Conservation (phyloP, 2,329 filamentous ascomycete species). For the Cercospora sojina region DNA sequence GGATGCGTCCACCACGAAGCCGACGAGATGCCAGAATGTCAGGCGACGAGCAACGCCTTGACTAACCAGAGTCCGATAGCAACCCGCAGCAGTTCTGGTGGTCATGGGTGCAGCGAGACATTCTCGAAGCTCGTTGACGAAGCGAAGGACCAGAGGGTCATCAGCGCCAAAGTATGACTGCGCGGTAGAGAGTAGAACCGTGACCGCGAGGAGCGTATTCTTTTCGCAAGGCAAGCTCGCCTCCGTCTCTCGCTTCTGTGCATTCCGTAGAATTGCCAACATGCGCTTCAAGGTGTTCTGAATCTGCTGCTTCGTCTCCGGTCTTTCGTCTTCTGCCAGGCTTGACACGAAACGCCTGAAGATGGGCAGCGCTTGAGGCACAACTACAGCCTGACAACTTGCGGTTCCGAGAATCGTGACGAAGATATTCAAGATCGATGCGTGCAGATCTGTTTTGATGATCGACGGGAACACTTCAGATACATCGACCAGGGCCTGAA, state of each 20-base stretch:
- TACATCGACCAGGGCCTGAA: slow-evolving; percentile 88
- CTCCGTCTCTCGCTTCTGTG: slow-evolving; percentile 72
- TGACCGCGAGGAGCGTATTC: slow-evolving; percentile 84
- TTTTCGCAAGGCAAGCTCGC: slow-evolving; percentile 85
- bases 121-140: slow-evolving; percentile 78
- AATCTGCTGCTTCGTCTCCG: slow-evolving; percentile 65
- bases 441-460: slow-evolving; percentile 93
- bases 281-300: slow-evolving; percentile 81
- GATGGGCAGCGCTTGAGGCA: slow-evolving; percentile 85
- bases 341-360: slow-evolving; percentile 86
- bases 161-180: slow-evolving; percentile 62
- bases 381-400: slow-evolving; percentile 80
- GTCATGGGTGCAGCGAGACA: slow-evolving; percentile 80
- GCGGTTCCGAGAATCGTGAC: slow-evolving; percentile 87
- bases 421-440: slow-evolving; percentile 96
- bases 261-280: slow-evolving; percentile 72
- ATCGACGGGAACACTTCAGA: slow-evolving; percentile 94
- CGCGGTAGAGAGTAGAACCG: slow-evolving; percentile 80
- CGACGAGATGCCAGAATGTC: slow-evolving; percentile 67
- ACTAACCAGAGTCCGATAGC: slow-evolving; percentile 79
- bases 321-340: slow-evolving; percentile 53
- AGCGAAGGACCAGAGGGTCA: slow-evolving; percentile 72
- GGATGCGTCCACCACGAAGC: slow-evolving; percentile 64
- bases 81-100: slow-evolving; percentile 85
- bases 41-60: slow-evolving; percentile 68